A percentile compares a stretch with the other conserved stretches of the same genome.
phyloP scores from a whole-genome alignment of 805 yeast genomes.

The Teunomyces lycoperdinae region DNA sequence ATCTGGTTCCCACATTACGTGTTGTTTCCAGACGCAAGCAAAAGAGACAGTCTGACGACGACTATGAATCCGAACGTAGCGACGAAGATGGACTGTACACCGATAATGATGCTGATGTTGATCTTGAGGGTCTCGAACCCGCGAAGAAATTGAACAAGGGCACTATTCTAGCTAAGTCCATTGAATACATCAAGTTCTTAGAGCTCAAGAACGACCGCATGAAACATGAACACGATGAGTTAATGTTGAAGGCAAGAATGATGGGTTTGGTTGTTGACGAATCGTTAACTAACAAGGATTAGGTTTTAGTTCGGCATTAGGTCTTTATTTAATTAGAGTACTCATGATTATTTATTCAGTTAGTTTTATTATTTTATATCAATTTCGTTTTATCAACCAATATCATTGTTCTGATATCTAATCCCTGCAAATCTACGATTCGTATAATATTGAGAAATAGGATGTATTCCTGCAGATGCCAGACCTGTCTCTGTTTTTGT shows the following conservation, averaged over 20 bases:
- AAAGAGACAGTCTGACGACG: constrained; percentile 11
- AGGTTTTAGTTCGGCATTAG: constrained; percentile 2
- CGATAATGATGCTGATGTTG: constrained; percentile 17
- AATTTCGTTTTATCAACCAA: not conserved
- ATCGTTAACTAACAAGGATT: constrained; percentile 1
- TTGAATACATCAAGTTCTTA: constrained; percentile 74
- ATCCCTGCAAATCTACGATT: not conserved
- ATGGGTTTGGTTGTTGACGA: constrained; percentile 23
- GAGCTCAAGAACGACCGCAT: constrained; percentile 57
- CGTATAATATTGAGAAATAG: not conserved
- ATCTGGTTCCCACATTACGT: constrained; percentile 38
- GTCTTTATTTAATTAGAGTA: constrained; percentile 1
- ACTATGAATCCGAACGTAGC: constrained; percentile 12
- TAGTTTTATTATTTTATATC: not conserved
- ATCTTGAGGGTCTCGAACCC: constrained; percentile 72
- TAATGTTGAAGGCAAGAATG: constrained; percentile 36
- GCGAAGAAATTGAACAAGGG: constrained; percentile 77
- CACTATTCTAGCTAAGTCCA: constrained; percentile 70
- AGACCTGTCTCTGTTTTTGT: not conserved
- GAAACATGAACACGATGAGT: constrained; percentile 49
- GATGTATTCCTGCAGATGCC: not conserved
- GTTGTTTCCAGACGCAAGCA: constrained; percentile 24
- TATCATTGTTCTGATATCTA: not conserved
- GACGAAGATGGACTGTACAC: constrained; percentile 4
- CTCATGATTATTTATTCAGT: constrained; percentile 1